Evolutionary conservation across 169 alveolate genomes (phyloP).

Genomic region (Plasmodium vivax): DNA sequence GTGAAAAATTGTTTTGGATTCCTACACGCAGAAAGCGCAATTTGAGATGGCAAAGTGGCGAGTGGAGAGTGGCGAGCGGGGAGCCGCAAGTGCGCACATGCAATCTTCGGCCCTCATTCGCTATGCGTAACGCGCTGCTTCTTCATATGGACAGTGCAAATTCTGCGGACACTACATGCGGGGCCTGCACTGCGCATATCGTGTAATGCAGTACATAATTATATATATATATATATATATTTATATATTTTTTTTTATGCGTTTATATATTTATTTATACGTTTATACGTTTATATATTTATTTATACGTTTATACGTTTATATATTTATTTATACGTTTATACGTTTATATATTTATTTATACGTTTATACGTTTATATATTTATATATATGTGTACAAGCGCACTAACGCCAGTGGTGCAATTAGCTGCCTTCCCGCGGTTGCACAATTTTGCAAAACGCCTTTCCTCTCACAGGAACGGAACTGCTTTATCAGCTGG

Average conservation of each 20-base stretch:
- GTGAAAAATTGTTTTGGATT: neutral
- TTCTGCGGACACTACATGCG: neutral
- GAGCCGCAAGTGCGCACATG: neutral
- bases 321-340: neutral
- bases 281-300: too few relatives aligned
- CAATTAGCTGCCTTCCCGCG: neutral
- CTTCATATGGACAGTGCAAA: neutral
- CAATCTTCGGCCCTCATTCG: neutral
- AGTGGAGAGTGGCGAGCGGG: neutral
- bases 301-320: too few relatives aligned
- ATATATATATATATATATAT: too few relatives aligned
- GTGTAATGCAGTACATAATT: neutral
- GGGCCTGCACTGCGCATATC: neutral
- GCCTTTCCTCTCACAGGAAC: neutral
- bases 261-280: too few relatives aligned
- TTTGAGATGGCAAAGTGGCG: neutral
- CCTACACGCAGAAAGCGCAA: neutral
- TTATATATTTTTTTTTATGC: too few relatives aligned
- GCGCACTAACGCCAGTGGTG: neutral
- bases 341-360: too few relatives aligned
- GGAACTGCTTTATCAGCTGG: neutral
- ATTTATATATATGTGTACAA: too few relatives aligned
- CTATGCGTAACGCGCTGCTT: neutral
- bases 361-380: neutral
- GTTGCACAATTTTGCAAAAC: neutral